phyloP scores from a whole-genome alignment of 768 basidiomycete genomes.

The Suillus paluster region DNA sequence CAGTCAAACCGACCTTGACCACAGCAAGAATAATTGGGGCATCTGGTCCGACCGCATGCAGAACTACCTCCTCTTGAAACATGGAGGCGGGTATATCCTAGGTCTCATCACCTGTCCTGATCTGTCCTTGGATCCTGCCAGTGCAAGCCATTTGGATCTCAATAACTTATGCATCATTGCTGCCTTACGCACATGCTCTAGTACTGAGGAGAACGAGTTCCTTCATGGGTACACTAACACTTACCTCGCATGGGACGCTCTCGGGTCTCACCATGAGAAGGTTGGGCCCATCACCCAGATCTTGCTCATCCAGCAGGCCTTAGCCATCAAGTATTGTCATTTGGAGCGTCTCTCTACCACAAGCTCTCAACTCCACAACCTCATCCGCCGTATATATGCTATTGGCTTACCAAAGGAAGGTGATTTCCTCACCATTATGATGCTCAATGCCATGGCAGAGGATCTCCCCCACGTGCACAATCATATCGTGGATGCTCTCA shows the following conservation, averaged over 20 bases:
- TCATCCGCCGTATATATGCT: conserved; percentile 21
- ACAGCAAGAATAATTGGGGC: not conserved
- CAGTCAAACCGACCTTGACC: too few relatives aligned
- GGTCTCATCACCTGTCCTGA: not conserved
- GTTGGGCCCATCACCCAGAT: conserved; percentile 20
- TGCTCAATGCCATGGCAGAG: conserved; percentile 14
- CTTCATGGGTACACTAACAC: not conserved
- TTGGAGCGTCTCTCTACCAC: conserved; percentile 8
- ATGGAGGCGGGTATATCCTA: not conserved
- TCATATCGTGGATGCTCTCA: conserved; percentile 1
- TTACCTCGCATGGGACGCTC: conserved; percentile 10
- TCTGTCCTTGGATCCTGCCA: not conserved
- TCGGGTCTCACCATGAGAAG: conserved; percentile 19
- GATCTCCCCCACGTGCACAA: conserved; percentile 13
- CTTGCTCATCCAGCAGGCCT: conserved; percentile 19
- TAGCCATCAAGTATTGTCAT: conserved; percentile 9
- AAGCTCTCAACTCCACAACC: conserved; percentile 6
- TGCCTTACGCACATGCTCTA: not conserved
- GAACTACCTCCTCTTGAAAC: not conserved
- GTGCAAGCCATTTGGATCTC: not conserved
- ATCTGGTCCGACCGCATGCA: not conserved
- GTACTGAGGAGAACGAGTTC: not conserved
- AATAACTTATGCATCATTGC: not conserved
- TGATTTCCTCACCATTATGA: conserved; percentile 11
- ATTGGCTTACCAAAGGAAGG: conserved; percentile 18